These are phyloP conservation scores for Petasospora fabianii DNA, from an alignment of 1,139 yeast species.

Conservation along the genomic window DNA sequence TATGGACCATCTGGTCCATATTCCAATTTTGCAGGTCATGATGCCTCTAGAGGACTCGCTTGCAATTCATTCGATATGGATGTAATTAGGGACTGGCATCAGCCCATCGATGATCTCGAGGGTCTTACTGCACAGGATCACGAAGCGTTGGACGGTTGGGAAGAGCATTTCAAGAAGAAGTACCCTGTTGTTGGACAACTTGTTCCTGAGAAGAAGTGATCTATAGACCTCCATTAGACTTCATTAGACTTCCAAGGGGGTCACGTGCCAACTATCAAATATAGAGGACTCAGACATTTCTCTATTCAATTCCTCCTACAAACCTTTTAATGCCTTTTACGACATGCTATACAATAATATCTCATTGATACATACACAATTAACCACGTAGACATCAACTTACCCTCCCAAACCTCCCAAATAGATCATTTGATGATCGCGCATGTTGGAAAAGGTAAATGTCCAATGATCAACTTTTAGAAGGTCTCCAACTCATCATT, in stretches of 20 bases:
- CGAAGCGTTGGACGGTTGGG: slow-evolving; percentile 81
- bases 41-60: slow-evolving; percentile 93
- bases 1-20: slow-evolving; percentile 98
- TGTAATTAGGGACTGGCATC: slow-evolving; percentile 52
- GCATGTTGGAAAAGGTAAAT: not conserved
- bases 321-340: no score
- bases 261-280: no score
- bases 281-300: not conserved
- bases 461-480: not conserved
- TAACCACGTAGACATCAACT: no score
- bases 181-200: slow-evolving; percentile 67
- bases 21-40: slow-evolving; percentile 93
- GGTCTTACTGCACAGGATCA: slow-evolving; percentile 61
- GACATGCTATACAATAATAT: no score
- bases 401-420: no score
- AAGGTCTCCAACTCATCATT: not conserved
- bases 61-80: slow-evolving; percentile 77
- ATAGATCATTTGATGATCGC: not conserved
- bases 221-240: not conserved
- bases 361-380: no score
- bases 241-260: no score
- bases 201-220: slow-evolving; percentile 25
- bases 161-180: slow-evolving; percentile 73
- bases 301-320: no score
- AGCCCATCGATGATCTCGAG: slow-evolving; percentile 68